These are phyloP conservation scores for Sporothrix pallida DNA, from an alignment of 2,329 filamentous ascomycete species.

Conservation along the genomic window DNA sequence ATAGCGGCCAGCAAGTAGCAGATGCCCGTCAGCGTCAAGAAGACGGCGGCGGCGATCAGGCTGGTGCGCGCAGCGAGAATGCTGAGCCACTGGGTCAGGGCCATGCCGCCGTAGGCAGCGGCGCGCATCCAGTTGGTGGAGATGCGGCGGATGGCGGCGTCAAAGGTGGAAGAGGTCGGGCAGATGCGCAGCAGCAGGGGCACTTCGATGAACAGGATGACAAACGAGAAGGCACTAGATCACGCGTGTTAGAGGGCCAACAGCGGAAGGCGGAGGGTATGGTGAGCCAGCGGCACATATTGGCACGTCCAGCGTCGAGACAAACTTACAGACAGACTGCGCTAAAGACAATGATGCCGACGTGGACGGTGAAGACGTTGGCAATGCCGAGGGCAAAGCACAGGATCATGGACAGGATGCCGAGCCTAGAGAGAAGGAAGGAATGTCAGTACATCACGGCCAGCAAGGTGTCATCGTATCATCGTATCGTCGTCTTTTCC, in stretches of 20 bases:
- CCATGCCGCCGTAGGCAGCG: conserved; percentile 82
- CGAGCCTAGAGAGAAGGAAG: conserved; percentile 59
- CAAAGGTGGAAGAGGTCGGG: conserved; percentile 89
- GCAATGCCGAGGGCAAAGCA: conserved; percentile 73
- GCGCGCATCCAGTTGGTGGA: conserved; percentile 98
- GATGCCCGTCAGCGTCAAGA: conserved; percentile 74
- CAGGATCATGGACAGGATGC: conserved; percentile 72
- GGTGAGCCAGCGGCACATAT: no score
- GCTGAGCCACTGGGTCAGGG: conserved; percentile 82
- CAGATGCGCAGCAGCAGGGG: conserved; percentile 96
- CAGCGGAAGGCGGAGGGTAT: no score
- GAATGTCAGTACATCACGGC: background rate
- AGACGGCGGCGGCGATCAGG: conserved; percentile 83
- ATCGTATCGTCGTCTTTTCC: no score
- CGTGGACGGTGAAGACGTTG: conserved; percentile 65
- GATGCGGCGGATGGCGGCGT: conserved; percentile 86
- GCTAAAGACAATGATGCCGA: conserved; percentile 58
- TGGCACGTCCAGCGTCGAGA: no score
- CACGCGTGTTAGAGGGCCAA: background rate
- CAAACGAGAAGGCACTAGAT: conserved; percentile 67
- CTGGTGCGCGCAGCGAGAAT: conserved; percentile 68
- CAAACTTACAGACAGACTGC: conserved; percentile 59
- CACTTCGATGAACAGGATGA: conserved; percentile 87
- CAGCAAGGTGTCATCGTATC: background rate
- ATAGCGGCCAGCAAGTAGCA: conserved; percentile 83